A percentile compares a stretch with the other conserved stretches of the same genome.
Evolutionary conservation across 352 stramenopile genomes (phyloP).

Genomic region (Phytopythium chamaehyphon): DNA sequence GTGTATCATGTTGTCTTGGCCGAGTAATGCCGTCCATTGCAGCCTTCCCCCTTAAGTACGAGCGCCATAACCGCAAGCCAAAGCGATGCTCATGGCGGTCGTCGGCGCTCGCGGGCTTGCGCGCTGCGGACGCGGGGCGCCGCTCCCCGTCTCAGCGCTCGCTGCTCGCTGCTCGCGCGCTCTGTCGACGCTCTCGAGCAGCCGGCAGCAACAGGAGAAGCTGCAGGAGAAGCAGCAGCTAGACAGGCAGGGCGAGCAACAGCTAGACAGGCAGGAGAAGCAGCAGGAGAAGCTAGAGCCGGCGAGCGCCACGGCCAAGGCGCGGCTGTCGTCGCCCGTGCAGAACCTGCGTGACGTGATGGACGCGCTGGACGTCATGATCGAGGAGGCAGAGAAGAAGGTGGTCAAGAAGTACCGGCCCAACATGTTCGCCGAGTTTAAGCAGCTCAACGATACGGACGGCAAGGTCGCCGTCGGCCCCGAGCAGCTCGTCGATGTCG

Average conservation of each 20-base stretch:
- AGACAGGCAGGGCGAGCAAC: too few relatives aligned
- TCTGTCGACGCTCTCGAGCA: background rate
- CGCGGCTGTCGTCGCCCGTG: constrained; percentile 33
- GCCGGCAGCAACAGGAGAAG: too few relatives aligned
- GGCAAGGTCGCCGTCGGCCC: constrained; percentile 64
- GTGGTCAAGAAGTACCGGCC: constrained; percentile 82
- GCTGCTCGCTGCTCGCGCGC: constrained; percentile 4
- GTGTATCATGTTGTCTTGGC: too few relatives aligned
- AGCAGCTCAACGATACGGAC: constrained; percentile 85
- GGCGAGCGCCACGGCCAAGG: background rate
- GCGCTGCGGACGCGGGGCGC: constrained; percentile 8
- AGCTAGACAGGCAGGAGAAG: too few relatives aligned
- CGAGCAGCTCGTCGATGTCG: constrained; percentile 49
- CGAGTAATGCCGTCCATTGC: too few relatives aligned
- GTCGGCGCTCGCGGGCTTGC: constrained; percentile 5
- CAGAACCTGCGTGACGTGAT: constrained; percentile 74
- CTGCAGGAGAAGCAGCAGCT: too few relatives aligned
- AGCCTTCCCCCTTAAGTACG: too few relatives aligned
- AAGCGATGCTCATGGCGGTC: constrained; percentile 12
- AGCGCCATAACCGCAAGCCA: too few relatives aligned
- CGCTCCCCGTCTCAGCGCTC: constrained; percentile 10
- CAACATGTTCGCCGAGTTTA: constrained; percentile 88
- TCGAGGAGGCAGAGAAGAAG: constrained; percentile 82
- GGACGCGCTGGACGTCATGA: constrained; percentile 76
- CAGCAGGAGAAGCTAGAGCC: background rate